phyloP scores from a whole-genome alignment of 495 filamentous ascomycete species.

The Penicillium verhagenii region DNA sequence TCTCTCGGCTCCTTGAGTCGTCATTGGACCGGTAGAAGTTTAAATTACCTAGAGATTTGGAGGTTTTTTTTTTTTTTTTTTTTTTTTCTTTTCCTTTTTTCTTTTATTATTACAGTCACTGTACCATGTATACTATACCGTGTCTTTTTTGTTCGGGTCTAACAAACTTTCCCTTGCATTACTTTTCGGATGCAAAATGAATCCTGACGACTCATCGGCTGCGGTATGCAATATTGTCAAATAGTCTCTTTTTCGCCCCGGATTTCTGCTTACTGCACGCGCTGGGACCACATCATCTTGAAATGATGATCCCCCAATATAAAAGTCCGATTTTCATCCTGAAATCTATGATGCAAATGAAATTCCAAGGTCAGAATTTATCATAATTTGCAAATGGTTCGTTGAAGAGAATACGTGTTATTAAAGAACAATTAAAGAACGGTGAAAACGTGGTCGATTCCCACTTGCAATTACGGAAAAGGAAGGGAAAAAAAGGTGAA shows the following conservation, averaged over 20 bases:
- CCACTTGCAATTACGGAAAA: too few species aligned
- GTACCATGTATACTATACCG: too few species aligned
- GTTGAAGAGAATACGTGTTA: too few species aligned
- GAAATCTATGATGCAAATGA: too few species aligned
- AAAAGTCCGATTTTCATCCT: neutral
- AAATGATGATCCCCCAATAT: too few species aligned
- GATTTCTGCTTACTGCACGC: neutral
- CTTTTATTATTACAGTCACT: neutral
- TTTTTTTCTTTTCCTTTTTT: neutral
- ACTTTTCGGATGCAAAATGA: neutral
- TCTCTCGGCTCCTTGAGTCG: slow-evolving; percentile 22
- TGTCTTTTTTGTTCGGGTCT: neutral
- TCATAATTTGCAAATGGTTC: too few species aligned
- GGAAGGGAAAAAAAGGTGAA: neutral
- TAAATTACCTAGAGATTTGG: slow-evolving; percentile 19
- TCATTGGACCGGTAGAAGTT: slow-evolving; percentile 33
- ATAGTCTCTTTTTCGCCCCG: slow-evolving; percentile 2
- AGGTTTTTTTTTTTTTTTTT: neutral
- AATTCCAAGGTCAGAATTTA: too few species aligned
- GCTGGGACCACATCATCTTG: neutral
- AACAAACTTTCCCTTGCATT: neutral
- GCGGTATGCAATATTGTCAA: neutral
- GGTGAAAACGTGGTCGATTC: neutral
- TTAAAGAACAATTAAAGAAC: neutral
- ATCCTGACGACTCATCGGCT: neutral